These are phyloP conservation scores for Aquilaria malaccensis DNA, from an alignment of 345 rosid species.

Conservation along the genomic window DNA sequence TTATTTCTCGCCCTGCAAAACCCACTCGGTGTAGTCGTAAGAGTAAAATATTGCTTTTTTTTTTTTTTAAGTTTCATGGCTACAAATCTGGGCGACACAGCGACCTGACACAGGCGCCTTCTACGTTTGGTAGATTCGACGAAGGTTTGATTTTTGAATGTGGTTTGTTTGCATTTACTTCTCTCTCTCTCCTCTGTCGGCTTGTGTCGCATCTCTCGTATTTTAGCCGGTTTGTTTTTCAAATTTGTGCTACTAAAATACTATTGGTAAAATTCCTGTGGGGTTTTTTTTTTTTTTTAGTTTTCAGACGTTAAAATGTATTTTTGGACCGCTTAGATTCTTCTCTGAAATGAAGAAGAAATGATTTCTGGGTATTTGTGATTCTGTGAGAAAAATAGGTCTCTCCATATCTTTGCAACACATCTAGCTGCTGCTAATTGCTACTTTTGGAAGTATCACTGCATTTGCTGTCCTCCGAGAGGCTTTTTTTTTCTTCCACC, in stretches of 20 bases:
- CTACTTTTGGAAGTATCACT: constrained; percentile 22
- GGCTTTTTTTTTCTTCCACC: constrained; percentile 1
- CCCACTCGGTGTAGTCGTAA: neutral
- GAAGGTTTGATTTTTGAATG: constrained; percentile 38
- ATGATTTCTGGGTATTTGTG: constrained; percentile 18
- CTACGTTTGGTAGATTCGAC: constrained; percentile 13
- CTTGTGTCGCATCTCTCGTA: constrained; percentile 5
- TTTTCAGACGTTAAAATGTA: too few relatives aligned
- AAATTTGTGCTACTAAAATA: constrained; percentile 11
- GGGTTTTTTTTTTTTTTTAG: neutral
- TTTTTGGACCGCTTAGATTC: constrained; percentile 25
- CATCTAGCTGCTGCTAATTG: constrained; percentile 13
- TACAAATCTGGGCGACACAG: constrained; percentile 26
- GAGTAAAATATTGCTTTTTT: neutral
- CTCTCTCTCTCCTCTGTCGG: constrained; percentile 11
- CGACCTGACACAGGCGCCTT: constrained; percentile 40
- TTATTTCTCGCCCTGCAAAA: constrained; percentile 9
- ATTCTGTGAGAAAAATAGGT: constrained; percentile 10
- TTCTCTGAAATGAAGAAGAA: constrained; percentile 12
- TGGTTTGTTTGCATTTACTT: constrained; percentile 15
- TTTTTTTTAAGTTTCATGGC: neutral
- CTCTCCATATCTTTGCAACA: neutral
- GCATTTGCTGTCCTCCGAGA: constrained; percentile 7
- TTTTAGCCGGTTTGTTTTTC: constrained; percentile 6
- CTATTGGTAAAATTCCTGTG: neutral